Evolutionary conservation across 1,284 basidiomycete species (phyloP).

Genomic region (Trametes polyzona): DNA sequence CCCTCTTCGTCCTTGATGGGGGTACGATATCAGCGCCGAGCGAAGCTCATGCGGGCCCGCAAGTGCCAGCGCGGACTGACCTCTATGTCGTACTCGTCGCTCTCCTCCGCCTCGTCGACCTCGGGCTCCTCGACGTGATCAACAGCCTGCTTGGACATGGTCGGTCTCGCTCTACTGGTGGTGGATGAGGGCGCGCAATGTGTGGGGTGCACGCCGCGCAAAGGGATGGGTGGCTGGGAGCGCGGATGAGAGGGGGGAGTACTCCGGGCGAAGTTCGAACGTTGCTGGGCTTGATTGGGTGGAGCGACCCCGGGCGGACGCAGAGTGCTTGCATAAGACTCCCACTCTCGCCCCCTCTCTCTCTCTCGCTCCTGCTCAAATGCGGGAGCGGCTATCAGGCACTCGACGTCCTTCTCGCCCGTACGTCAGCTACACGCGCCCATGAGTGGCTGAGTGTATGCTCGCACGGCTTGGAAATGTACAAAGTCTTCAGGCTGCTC

Average conservation of each 20-base stretch:
- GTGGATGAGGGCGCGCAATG: background rate
- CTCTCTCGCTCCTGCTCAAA: too few relatives aligned
- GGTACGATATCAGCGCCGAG: background rate
- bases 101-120: constrained; percentile 32
- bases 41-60: accelerated
- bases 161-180: background rate
- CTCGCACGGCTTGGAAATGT: too few relatives aligned
- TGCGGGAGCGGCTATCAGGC: background rate
- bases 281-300: constrained; percentile 29
- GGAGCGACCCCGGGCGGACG: constrained; percentile 5
- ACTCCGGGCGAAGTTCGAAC: constrained; percentile 16
- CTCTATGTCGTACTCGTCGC: constrained; percentile 37
- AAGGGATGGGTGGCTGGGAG: background rate
- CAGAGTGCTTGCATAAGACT: constrained; percentile 27
- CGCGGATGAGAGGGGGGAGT: background rate
- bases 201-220: background rate
- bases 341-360: too few relatives aligned
- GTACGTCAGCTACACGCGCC: too few relatives aligned
- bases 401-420: background rate
- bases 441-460: too few relatives aligned
- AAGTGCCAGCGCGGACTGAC: constrained; percentile 9
- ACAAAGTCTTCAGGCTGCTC: too few relatives aligned
- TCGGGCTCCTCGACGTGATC: constrained; percentile 26
- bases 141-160: constrained; percentile 25
- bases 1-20: constrained; percentile 22